phyloP scores from a whole-genome alignment of 2,329 filamentous ascomycete species.

The Amauroascus niger region DNA sequence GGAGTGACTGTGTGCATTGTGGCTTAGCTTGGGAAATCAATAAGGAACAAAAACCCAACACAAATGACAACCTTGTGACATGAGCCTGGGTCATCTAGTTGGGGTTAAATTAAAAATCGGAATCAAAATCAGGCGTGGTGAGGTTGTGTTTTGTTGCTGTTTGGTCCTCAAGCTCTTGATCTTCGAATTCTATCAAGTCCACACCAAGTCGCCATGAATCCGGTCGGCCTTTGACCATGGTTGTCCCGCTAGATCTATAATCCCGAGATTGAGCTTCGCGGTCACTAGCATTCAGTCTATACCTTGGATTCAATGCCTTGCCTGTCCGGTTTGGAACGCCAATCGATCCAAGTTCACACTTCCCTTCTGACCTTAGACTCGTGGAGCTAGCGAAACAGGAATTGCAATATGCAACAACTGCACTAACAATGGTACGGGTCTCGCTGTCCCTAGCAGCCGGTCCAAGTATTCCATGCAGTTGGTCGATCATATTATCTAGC shows the following conservation, averaged over 20 bases:
- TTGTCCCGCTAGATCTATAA: background rate
- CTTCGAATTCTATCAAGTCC: background rate
- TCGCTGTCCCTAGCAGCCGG: conserved; percentile 15
- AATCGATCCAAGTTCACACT: conserved; percentile 19
- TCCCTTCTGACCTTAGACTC: conserved; percentile 19
- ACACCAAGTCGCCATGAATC: conserved; percentile 5
- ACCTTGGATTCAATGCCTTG: background rate
- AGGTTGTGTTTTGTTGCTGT: background rate
- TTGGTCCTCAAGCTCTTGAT: background rate
- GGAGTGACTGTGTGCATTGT: no score
- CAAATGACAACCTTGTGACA: no score
- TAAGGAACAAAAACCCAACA: no score
- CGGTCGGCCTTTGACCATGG: background rate
- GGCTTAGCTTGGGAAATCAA: no score
- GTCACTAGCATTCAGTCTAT: background rate
- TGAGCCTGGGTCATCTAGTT: no score
- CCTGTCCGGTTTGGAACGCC: background rate
- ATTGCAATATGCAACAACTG: conserved; percentile 26
- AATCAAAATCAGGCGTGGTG: background rate
- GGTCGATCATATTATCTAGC: conserved; percentile 22
- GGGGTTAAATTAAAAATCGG: background rate
- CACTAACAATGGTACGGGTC: conserved; percentile 22
- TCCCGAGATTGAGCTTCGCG: background rate
- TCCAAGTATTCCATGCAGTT: conserved; percentile 26
- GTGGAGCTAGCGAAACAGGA: conserved; percentile 24